Evolutionary conservation across 129 eudicot species (phyloP).

Genomic region (Tagetes erecta): DNA sequence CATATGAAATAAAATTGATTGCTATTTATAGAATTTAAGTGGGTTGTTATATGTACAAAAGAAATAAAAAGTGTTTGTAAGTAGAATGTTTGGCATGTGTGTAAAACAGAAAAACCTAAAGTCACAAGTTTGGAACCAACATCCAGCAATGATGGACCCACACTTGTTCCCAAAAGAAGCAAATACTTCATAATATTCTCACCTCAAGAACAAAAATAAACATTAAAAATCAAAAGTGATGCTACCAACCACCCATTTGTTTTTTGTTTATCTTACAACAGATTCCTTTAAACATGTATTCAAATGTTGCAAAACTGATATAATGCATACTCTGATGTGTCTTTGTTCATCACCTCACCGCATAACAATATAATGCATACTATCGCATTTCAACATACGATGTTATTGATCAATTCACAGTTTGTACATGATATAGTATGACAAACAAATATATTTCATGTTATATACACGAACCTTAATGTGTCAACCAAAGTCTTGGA

Average conservation of each 20-base stretch:
- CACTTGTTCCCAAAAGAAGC: slow-evolving; percentile 28
- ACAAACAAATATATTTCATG: slow-evolving; percentile 19
- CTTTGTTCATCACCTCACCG: slow-evolving; percentile 13
- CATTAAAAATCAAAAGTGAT: neutral
- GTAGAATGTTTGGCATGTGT: neutral
- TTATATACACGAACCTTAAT: slow-evolving; percentile 34
- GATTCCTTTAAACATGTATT: slow-evolving; percentile 1
- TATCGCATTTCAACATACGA: neutral
- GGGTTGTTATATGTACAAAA: neutral
- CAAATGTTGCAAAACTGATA: neutral
- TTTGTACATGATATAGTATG: neutral
- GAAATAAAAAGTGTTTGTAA: neutral
- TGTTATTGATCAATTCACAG: slow-evolving; percentile 23
- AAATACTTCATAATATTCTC: slow-evolving; percentile 18
- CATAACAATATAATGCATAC: neutral
- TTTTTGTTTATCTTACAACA: slow-evolving; percentile 1
- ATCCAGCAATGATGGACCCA: slow-evolving; percentile 31
- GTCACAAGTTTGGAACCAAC: slow-evolving; percentile 31
- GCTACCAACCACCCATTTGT: neutral
- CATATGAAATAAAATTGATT: no score
- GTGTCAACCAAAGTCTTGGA: slow-evolving; percentile 29
- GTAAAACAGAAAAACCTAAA: slow-evolving; percentile 20
- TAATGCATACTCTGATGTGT: neutral
- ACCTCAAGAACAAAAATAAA: neutral
- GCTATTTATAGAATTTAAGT: no score